Base-by-base conservation (phyloP, 2,329 filamentous ascomycete species). In the Malbranchea zuffiana region DNA sequence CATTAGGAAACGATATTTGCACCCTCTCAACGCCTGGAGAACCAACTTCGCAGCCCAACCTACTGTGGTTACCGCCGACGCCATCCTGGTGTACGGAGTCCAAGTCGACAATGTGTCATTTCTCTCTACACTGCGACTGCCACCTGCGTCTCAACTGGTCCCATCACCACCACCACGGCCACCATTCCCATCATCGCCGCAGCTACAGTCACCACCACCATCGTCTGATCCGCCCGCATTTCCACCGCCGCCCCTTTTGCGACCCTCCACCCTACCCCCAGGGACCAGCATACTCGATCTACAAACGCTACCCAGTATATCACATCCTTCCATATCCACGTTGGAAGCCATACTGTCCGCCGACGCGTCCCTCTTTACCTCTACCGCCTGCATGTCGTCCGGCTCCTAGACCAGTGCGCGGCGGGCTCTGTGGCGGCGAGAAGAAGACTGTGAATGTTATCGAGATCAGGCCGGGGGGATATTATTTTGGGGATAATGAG, bases 391-490 rank as follows among this genome's bases (percentile, higher is more conserved):
- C n/a, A n/a, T n/a, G n/a, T n/a, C n/a, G n/a, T n/a, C n/a, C n/a
- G n/a, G n/a, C n/a, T n/a, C n/a, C n/a, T n/a, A n/a, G n/a, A n/a
- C n/a, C n/a, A n/a, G n/a, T n/a, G n/a, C n/a, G n/a, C n/a, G n/a
- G n/a, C n/a, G n/a, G n/a, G n/a, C n/a, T n/a, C n/a, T n/a, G n/a
- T n/a, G n/a, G n/a, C n/a, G n/a, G n/a, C n/a, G n/a, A n/a, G n/a
- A n/a, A n/a, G n/a, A n/a, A n/a, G n/a, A n/a, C n/a, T n/a, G n/a
- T n/a, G n/a, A n/a, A n/a, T n/a, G n/a, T n/a, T n/a, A n/a, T n/a
- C n/a, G 40, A 42, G 18, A 35, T 42, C 5, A 30, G 40, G 11
- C 40, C 40, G 17, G 15, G 20, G 2, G 40, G 40, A n/a, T 42
- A 26, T 28, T 16, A 35, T 16, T 38, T 24, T 32, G 35, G 40